Evolutionary conservation across 2,329 filamentous ascomycete species (phyloP), one percentile per base, ranked within the genome.

Genomic region (Fusarium sambucinum): DNA sequence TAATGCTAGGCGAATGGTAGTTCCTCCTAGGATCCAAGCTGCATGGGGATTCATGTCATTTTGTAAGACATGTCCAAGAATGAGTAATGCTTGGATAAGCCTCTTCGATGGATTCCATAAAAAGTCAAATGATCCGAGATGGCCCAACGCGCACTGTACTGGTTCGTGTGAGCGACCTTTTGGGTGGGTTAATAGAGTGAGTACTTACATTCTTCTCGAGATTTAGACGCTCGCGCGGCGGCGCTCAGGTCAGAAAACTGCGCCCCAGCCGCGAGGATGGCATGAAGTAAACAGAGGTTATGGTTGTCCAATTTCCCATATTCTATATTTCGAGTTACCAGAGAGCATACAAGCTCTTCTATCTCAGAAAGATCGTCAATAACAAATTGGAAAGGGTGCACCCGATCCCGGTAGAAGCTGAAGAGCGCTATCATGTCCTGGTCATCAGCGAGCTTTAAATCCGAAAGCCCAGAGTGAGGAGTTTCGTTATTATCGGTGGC

Each of bases 41-140:
- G 66, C 69, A 27, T 59, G 60, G 4, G 69, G 68, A 5, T 59
- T 70, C 57, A 69, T 71, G 17, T 66, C 46, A 13, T 71, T 71
- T 30, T 72, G 69, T 5, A 72, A 40, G 5, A 69, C 59, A 30
- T 58, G 47, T 5, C 66, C 68, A 25, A 71, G 69, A 7, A 72
- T 38, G n/a, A 72, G 56, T 1, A 71, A 42, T 8, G 66, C 64
- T 37, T 71, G 63, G 4, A 72, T 48, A 0, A 63, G 23, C 12
- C 33, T 61, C 25, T 68, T 61, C 5, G 55, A 68, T 6, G 63
- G 69, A n/a, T 57, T 64, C 33, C 55, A 56, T 12, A 72, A 21
- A 10, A 55, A 57, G 14, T 69, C 50, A 19, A 62, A 66, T 0
- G 61, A 27, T 5, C 69, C 57, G 2, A 71, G 45, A 6, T 25